Conservation (phyloP, 441 rosid species). For the Euphorbia schlechtendalii region DNA sequence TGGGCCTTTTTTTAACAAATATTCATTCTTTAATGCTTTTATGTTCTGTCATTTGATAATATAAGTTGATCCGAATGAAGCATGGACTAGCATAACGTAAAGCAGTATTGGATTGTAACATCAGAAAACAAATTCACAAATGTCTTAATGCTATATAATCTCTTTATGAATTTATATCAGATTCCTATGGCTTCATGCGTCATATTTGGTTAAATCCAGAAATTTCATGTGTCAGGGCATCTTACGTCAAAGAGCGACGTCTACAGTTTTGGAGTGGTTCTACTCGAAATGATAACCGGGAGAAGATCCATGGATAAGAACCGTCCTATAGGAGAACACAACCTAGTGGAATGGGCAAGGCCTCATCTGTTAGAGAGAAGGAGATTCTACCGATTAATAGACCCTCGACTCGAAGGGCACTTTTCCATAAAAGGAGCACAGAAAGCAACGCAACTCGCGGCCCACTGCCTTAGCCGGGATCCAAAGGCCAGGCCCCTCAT, state of each 20-base stretch:
- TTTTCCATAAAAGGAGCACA: slow-evolving; percentile 85
- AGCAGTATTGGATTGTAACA: too few relatives aligned
- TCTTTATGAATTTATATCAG: too few relatives aligned
- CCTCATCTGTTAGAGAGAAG: slow-evolving; percentile 79
- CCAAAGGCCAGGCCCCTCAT: slow-evolving; percentile 82
- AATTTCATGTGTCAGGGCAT: too few relatives aligned
- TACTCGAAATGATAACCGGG: slow-evolving; percentile 81
- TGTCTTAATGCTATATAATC: too few relatives aligned
- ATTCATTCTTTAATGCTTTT: too few relatives aligned
- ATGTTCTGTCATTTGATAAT: too few relatives aligned
- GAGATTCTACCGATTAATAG: slow-evolving; percentile 69
- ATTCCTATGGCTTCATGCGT: too few relatives aligned
- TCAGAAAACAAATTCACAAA: too few relatives aligned
- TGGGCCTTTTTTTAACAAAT: too few relatives aligned
- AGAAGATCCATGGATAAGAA: slow-evolving; percentile 90
- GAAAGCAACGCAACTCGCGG: slow-evolving; percentile 76
- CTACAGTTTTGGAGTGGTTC: slow-evolving; percentile 88
- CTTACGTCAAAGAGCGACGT: slow-evolving; percentile 91
- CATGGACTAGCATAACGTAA: too few relatives aligned
- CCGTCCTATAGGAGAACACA: slow-evolving; percentile 82
- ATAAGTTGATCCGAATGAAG: too few relatives aligned
- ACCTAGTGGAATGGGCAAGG: slow-evolving; percentile 91
- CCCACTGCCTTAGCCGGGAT: slow-evolving; percentile 82
- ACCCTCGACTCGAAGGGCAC: slow-evolving; percentile 83
- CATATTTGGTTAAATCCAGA: too few relatives aligned